Conservation (phyloP, 768 basidiomycete genomes). For the Phylloporus rhodoxanthus region DNA sequence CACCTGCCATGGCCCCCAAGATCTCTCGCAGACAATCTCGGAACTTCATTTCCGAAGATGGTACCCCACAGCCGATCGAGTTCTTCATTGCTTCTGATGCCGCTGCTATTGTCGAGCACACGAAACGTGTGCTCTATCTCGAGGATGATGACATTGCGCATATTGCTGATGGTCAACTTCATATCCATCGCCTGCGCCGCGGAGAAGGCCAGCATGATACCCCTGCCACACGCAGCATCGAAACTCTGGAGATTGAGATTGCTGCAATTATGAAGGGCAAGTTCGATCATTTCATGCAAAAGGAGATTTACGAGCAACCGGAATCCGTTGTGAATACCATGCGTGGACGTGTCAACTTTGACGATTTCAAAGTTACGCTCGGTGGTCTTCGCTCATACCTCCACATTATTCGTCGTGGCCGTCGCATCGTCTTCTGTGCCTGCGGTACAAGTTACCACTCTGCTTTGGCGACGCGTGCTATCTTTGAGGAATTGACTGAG, state of each 20-base stretch:
- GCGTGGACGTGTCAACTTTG: constrained; percentile 99
- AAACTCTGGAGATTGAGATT: constrained; percentile 96
- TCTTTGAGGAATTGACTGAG: constrained; percentile 98
- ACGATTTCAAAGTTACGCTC: constrained; percentile 82
- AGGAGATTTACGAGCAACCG: constrained; percentile 99
- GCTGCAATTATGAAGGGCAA: constrained; percentile 99
- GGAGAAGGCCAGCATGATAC: constrained; percentile 65
- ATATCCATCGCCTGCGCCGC: constrained; percentile 96
- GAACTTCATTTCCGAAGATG: constrained; percentile 98
- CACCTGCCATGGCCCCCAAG: constrained; percentile 57
- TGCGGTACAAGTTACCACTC: constrained; percentile 99
- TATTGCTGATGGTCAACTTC: constrained; percentile 92
- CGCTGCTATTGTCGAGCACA: constrained; percentile 94
- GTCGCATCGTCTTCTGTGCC: constrained; percentile 95
- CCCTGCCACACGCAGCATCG: constrained; percentile 77
- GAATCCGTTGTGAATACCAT: constrained; percentile 99
- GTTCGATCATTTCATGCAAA: constrained; percentile 99
- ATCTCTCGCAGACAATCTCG: constrained; percentile 92
- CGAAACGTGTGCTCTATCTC: constrained; percentile 96
- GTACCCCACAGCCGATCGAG: constrained; percentile 96
- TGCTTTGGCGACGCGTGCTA: constrained; percentile 90
- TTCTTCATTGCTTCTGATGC: constrained; percentile 99
- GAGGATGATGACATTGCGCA: constrained; percentile 99
- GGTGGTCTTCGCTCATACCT: constrained; percentile 95
- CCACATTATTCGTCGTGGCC: constrained; percentile 89